Percentiles rank a stretch among this genome's conserved stretches.
Conservation (phyloP, 2,329 filamentous ascomycete genomes). For the Fusarium circinatum region DNA sequence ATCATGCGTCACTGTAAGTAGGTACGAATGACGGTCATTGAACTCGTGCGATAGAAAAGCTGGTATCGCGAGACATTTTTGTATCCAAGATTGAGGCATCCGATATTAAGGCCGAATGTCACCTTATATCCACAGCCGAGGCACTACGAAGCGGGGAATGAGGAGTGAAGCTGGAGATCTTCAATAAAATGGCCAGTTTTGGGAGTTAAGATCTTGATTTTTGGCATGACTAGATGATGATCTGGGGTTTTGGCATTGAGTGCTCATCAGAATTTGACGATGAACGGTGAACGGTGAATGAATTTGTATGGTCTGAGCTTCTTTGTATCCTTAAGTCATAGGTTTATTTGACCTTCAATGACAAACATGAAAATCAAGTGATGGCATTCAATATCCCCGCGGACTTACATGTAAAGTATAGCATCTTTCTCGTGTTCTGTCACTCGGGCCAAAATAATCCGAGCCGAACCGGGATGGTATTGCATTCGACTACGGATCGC, state of each 20-base stretch:
- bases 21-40: not conserved
- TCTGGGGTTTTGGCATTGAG: not conserved
- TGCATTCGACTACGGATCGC: not conserved
- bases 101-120: not conserved
- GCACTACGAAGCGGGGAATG: not conserved
- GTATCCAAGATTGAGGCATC: not conserved
- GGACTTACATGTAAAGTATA: not conserved
- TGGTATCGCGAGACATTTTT: not conserved
- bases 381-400: not conserved
- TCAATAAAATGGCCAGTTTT: not conserved
- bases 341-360: not conserved
- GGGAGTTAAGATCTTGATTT: not conserved
- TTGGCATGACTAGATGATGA: not conserved
- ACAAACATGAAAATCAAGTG: too few relatives aligned
- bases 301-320: not conserved
- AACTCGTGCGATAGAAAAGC: not conserved
- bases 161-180: not conserved
- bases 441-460: not conserved
- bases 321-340: fast-evolving
- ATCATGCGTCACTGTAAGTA: not conserved
- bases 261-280: not conserved
- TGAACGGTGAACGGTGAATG: not conserved
- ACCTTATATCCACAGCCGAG: not conserved
- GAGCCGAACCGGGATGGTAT: not conserved
- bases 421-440: not conserved